Percentiles rank a stretch among this genome's conserved stretches.
Evolutionary conservation across 2,329 filamentous ascomycete genomes (phyloP).

Genomic region (Chlorencoelia australis): DNA sequence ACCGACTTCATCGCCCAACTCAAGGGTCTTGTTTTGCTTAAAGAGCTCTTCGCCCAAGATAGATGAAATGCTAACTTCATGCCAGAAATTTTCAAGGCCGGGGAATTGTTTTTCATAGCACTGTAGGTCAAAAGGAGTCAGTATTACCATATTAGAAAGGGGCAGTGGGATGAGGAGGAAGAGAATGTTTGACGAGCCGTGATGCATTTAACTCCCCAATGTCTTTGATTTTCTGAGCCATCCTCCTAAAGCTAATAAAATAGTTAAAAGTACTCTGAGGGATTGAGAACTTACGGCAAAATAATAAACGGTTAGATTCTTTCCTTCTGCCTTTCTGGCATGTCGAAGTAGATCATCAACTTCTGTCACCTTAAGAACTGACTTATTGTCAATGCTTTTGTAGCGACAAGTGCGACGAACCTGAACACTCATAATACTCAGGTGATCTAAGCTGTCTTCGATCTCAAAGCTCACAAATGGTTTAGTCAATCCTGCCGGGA

Average conservation of each 20-base stretch:
- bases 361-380: constrained; percentile 10
- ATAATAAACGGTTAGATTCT: constrained; percentile 5
- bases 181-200: no score
- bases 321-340: neutral
- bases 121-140: no score
- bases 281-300: no score
- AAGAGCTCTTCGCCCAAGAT: constrained; percentile 8
- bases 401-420: constrained; percentile 8
- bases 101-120: neutral
- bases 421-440: constrained; percentile 1
- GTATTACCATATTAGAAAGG: no score
- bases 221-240: no score
- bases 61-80: constrained; percentile 15
- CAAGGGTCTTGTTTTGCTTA: constrained; percentile 12
- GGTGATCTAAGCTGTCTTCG: neutral
- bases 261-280: no score
- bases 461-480: no score
- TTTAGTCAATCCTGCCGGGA: no score
- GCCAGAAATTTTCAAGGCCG: constrained; percentile 9
- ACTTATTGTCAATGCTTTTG: constrained; percentile 5
- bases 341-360: neutral
- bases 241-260: no score
- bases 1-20: constrained; percentile 15
- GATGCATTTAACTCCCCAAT: no score
- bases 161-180: no score